Evolutionary conservation across 1,139 yeast genomes (phyloP), one percentile per base, ranked within the genome.

Genomic region (Kazachstania sp.): DNA sequence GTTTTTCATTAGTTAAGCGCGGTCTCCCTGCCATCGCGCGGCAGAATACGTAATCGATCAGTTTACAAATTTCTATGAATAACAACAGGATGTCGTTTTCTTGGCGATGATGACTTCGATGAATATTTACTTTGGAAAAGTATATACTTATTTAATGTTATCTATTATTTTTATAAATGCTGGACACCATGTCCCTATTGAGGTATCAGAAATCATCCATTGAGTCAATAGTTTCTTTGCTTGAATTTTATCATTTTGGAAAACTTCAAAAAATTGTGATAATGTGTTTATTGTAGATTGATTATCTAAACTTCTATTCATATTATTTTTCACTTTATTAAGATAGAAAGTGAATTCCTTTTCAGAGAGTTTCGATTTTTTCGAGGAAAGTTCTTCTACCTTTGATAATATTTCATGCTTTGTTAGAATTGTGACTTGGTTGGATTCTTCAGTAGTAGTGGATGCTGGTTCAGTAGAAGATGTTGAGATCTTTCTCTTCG

Each of bases 131-230:
- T 6, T 19, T 15, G n/a, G n/a, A n/a, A 37, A 16, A 16, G 4
- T n/a, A 37, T 26, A 19, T 40, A 31, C 3, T 20, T 31, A 32
- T 32, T 12, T 16, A 31, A 23, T 31, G 16, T 51, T 51, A 26
- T 49, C 63, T 31, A 55, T 53, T 16, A 65, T 51, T 45, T 65
- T 65, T 29, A 63, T 51, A 37, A 65, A 56, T 2, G 68, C 60
- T 2, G 68, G 66, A 41, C 65, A 58, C 69, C 69, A 65, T 35
- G 54, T 55, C n/a, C 58, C 49, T 12, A 61, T 57, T 0, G 62
- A 45, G 4, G 58, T 55, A 46, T 65, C 68, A 6, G 61, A 49
- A 9, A 57, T 47, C 52, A 65, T 59, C 67, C 67, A 65, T n/a
- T 57, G 53, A 20, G 53, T 57, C 38, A 63, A 40, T 5, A 54